phyloP scores from a whole-genome alignment of 306 rosid genomes.

The Sophora flavescens region DNA sequence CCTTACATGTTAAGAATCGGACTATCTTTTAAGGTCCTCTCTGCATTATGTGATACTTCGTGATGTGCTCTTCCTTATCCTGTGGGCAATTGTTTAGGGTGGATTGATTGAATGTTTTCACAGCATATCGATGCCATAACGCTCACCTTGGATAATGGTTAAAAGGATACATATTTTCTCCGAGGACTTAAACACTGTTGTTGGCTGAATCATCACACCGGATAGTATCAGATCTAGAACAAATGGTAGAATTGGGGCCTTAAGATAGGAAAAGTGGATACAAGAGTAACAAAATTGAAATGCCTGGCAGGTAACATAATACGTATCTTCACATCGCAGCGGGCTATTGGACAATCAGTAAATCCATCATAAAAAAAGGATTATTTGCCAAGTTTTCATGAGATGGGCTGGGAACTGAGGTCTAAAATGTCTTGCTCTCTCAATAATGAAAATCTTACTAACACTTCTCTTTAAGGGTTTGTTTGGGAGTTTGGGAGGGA shows the following conservation, averaged over 20 bases:
- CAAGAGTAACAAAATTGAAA: conserved; percentile 1
- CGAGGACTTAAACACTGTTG: neutral
- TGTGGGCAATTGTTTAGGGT: too few relatives aligned
- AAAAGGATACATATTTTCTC: conserved; percentile 38
- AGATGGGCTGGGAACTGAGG: conserved; percentile 9
- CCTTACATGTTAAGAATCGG: too few relatives aligned
- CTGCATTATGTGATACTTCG: too few relatives aligned
- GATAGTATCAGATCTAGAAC: conserved; percentile 18
- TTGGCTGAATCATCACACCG: conserved; percentile 6
- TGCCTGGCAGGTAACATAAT: conserved; percentile 16
- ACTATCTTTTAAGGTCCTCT: too few relatives aligned
- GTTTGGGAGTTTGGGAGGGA: too few relatives aligned
- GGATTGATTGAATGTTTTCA: too few relatives aligned
- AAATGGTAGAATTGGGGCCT: conserved; percentile 24
- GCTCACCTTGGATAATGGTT: too few relatives aligned
- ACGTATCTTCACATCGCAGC: conserved; percentile 23
- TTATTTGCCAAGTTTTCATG: neutral
- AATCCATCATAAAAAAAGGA: conserved; percentile 17
- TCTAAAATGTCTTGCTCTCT: conserved; percentile 30
- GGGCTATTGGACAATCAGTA: conserved; percentile 24
- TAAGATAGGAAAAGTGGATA: conserved; percentile 31
- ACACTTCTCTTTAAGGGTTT: too few relatives aligned
- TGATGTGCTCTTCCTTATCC: too few relatives aligned
- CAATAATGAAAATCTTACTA: neutral
- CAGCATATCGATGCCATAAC: too few relatives aligned